These are phyloP conservation scores for Aspergillus indologenus DNA, from an alignment of 495 filamentous ascomycete genomes.

Conservation along the genomic window DNA sequence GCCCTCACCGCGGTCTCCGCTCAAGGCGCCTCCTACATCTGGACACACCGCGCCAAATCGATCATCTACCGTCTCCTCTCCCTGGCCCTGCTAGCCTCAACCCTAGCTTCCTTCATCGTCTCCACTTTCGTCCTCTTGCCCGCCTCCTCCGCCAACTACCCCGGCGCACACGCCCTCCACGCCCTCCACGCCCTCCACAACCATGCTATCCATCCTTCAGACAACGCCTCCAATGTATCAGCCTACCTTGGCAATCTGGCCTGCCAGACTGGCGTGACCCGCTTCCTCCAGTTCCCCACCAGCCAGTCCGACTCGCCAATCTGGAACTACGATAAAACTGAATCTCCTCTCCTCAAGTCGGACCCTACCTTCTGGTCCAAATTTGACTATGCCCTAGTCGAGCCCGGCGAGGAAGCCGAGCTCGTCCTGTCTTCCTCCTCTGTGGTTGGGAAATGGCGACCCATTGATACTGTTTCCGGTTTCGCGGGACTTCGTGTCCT, in stretches of 20 bases:
- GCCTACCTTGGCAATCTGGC: constrained; percentile 83
- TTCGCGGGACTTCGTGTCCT: constrained; percentile 69
- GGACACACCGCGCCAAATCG: constrained; percentile 61
- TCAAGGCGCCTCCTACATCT: constrained; percentile 70
- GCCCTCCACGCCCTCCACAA: constrained; percentile 45
- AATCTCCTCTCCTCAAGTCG: constrained; percentile 48
- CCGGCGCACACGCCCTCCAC: constrained; percentile 76
- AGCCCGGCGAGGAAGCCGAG: constrained; percentile 50
- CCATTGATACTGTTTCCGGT: constrained; percentile 63
- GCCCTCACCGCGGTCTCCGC: constrained; percentile 75
- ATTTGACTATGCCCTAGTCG: constrained; percentile 79
- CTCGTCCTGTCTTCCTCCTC: constrained; percentile 32
- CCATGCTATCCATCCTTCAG: constrained; percentile 19
- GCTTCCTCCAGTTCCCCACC: constrained; percentile 61
- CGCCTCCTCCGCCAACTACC: constrained; percentile 78
- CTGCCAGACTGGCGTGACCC: constrained; percentile 91
- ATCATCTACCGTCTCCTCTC: constrained; percentile 55
- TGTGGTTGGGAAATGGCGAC: constrained; percentile 61
- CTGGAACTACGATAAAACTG: constrained; percentile 58
- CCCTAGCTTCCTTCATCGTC: constrained; percentile 54
- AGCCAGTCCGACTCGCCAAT: background rate
- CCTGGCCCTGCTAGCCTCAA: constrained; percentile 52
- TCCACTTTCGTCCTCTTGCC: constrained; percentile 63
- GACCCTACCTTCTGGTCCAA: constrained; percentile 69
- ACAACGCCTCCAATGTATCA: constrained; percentile 24